These are phyloP conservation scores for Prunus davidiana DNA, from an alignment of 306 rosid species.

Conservation along the genomic window DNA sequence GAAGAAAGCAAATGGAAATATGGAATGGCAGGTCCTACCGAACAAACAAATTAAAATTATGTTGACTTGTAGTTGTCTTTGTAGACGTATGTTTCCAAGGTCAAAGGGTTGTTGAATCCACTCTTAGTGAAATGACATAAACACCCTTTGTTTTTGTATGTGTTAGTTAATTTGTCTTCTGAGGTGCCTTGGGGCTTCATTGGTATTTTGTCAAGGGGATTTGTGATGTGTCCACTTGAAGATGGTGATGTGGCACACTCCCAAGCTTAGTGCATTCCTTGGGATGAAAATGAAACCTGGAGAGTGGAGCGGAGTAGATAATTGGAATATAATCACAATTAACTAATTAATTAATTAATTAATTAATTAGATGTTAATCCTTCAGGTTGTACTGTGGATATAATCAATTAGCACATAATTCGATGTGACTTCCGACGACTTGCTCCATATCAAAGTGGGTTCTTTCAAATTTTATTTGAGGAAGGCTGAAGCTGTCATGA, in stretches of 20 bases:
- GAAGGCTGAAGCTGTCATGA: neutral
- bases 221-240: neutral
- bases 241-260: neutral
- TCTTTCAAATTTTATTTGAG: too few relatives aligned
- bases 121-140: neutral
- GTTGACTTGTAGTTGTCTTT: conserved; percentile 45
- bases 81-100: neutral
- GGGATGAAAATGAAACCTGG: neutral
- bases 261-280: neutral
- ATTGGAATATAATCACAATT: neutral
- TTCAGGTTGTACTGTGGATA: neutral
- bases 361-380: neutral
- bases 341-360: neutral
- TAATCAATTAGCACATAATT: neutral
- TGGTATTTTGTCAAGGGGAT: neutral
- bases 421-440: neutral
- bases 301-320: neutral
- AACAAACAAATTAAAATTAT: conserved; percentile 26
- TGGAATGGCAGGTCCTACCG: conserved; percentile 45
- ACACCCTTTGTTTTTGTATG: conserved; percentile 1
- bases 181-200: neutral
- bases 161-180: neutral
- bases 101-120: conserved; percentile 9
- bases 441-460: neutral
- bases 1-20: conserved; percentile 14